Base-by-base conservation (phyloP, 108 stramenopile genomes). In the Craspedostauros australis region DNA sequence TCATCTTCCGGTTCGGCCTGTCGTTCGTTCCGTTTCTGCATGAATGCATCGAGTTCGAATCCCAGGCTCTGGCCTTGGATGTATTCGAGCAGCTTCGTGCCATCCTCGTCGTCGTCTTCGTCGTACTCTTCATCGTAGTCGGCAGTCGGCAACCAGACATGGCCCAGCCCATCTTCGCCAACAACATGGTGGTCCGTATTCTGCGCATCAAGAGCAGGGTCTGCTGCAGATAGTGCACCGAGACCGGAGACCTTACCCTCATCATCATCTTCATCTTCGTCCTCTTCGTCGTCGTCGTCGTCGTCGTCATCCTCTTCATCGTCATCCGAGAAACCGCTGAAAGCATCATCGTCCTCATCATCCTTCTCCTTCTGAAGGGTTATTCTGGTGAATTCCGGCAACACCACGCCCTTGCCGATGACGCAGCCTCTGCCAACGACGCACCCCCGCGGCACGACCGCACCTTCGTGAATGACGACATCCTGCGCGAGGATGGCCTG, bases 371-470 rank as follows among this genome's bases (percentile, higher is more conserved):
- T 62, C 26, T 54, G 61, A n/a, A 83, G 36, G 1, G 93, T 93
- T 39, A 96, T 73, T 41, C 96, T 73, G 4, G 94, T 86, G 73
- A 86, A 96, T 42, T 88, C 84, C 5, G 76, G 72, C 16, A 96
- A 50, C 15, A 56, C 55, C 20, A 92, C 75, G 40, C 81, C 78
- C 39, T 69, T 59, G 16, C 92, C 94, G 61, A 98, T 75, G 9
- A 95, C 60, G 45, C 93, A 93, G 39, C 89, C 91, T 41, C 55
- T 44, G 34, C 93, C 93, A 57, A 98, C 77, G 14, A 96, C 71
- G 66, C 94, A 95, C 33, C 97, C 97, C 44, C 64, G 66, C 30
- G 69, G 58, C 3, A 97, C 51, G 2, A 66, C 50, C 1, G 94
- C 94, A 29, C 88, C 82, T n/a, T 58, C 69, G 30, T 58, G 57